Base-by-base conservation (phyloP, 2,329 filamentous ascomycete genomes). In the Tolypocladium tundrense region DNA sequence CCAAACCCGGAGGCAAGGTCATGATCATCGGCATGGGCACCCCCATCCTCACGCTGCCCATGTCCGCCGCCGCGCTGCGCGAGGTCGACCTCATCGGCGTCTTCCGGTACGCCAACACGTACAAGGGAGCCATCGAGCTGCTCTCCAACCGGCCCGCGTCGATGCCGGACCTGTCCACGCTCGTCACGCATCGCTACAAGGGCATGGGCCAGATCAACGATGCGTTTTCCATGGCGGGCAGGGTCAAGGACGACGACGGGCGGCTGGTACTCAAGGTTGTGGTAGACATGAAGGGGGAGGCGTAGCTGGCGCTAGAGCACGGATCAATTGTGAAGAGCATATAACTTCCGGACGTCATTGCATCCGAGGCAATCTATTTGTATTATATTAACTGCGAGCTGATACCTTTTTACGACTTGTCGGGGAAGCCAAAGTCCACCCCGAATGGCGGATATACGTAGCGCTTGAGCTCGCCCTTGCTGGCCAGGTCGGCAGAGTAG, bases 241-340 rank as follows among this genome's bases (percentile, higher is more conserved):
- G 81, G 71, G 84, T 86, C 13, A 85, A 85, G 67, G 88, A 92
- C 62, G 84, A 84, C 31, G 73, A 83, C 19, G 88, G 87, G 0
- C 85, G 84, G 13, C 70, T 91, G 62, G 87, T 92, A 8, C 75
- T 92, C 62, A 92, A 92, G 75, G 88, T 91, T 10, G 80, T 91
- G 58, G 77, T 85, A 27, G 77, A 84, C 58, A 77, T 76, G 64
- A 66, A 67, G 42, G 35, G 60, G 60, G 53, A 63, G 63, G 35
- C 55, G 33, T 40, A 21, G 19, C 10, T 27, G 31, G 3, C 5
- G 27, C 6, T 2, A 16, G 27, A 35, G 19, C 9, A 51, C 13
- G 2, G 8, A 4, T 3, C 6, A 5, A 52, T 14, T 37, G 5
- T 5, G 19, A 21, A 51, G 21, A 21, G 19, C 48, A 37, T 16